Conservation (phyloP, 1,284 basidiomycete species). For the Melampsora americana region DNA sequence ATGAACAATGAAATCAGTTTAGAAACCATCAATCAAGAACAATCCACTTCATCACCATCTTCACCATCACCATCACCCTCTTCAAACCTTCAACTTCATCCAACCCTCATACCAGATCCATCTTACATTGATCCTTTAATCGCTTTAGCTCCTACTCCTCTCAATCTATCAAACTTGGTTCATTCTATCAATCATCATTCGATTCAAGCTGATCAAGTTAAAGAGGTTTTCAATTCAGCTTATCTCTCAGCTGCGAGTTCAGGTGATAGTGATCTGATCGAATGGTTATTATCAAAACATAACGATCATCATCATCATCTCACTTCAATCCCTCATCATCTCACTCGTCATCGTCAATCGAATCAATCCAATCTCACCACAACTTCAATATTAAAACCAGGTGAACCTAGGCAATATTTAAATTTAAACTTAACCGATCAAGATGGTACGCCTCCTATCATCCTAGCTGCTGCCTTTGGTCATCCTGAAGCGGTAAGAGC, state of each 20-base stretch:
- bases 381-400: neutral
- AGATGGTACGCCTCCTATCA: conserved; percentile 40
- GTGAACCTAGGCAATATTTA: conserved; percentile 25
- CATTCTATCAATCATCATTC: neutral
- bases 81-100: neutral
- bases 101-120: conserved; percentile 4
- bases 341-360: neutral
- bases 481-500: conserved; percentile 42
- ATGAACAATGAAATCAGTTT: too few relatives aligned
- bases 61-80: neutral
- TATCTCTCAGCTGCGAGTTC: conserved; percentile 27
- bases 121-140: conserved; percentile 42
- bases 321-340: neutral
- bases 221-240: conserved; percentile 22
- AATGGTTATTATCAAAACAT: conserved; percentile 27
- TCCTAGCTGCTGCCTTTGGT: conserved; percentile 41
- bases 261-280: conserved; percentile 41
- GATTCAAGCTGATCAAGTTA: neutral
- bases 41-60: neutral
- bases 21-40: neutral
- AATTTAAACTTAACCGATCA: conserved; percentile 29
- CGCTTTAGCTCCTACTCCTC: conserved; percentile 26
- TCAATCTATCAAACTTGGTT: conserved; percentile 23
- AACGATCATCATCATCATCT: neutral
- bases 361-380: neutral